Conservation (phyloP, 2,329 filamentous ascomycete species). For the Pseudogymnoascus sp. region DNA sequence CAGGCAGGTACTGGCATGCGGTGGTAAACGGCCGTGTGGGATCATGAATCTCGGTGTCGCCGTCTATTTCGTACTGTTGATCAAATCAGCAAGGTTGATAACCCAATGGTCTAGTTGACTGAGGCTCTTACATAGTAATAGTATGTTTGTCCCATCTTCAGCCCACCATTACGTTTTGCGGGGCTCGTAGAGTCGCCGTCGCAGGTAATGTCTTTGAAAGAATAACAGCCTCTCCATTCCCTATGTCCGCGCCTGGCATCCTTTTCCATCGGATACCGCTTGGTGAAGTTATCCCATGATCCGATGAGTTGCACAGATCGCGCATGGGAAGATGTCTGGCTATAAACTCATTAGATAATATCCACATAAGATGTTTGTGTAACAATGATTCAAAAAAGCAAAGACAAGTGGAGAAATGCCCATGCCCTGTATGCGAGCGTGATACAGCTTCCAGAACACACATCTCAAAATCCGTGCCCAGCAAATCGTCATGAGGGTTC, state of each 20-base stretch:
- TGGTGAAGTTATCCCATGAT: conserved; percentile 91
- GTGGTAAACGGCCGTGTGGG: conserved; percentile 64
- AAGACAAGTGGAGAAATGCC: neutral
- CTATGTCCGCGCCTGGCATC: conserved; percentile 65
- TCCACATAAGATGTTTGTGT: neutral
- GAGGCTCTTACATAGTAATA: conserved; percentile 71
- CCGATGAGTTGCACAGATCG: conserved; percentile 73
- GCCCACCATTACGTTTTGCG: conserved; percentile 60
- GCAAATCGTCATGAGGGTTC: conserved; percentile 1
- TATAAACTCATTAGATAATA: conserved; percentile 25
- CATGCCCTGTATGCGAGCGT: neutral
- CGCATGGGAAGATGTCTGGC: conserved; percentile 51
- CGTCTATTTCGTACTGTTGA: conserved; percentile 71
- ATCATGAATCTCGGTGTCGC: conserved; percentile 68
- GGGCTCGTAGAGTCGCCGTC: conserved; percentile 52
- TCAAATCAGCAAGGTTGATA: neutral
- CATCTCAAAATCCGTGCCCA: neutral
- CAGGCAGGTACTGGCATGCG: conserved; percentile 75
- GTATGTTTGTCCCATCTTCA: conserved; percentile 89
- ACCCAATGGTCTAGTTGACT: conserved; percentile 2
- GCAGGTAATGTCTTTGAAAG: conserved; percentile 76
- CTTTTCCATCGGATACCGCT: conserved; percentile 69
- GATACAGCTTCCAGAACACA: neutral
- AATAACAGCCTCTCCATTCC: conserved; percentile 82
- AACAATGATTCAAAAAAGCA: neutral